Base-by-base conservation (phyloP, 202 grass and related monocot species). In the Bolboschoenoplectus hybrid region DNA sequence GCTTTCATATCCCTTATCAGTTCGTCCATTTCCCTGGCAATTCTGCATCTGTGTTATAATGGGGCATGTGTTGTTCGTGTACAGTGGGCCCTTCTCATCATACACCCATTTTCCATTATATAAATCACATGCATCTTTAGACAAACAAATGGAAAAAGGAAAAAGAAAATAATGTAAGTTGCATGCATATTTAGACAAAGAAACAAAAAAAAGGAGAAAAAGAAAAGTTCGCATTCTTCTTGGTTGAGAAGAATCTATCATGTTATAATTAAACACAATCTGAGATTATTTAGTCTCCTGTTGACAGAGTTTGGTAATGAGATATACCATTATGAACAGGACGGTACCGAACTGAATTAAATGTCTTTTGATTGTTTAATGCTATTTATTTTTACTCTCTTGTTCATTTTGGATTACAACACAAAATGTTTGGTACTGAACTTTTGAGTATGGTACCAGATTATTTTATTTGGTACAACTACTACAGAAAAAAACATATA, bases 21-120 rank as follows among this genome's bases (percentile, higher is more conserved):
- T 91, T 16, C 97, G 90, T 5, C 97, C 97, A 53, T 98, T 98
- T 88, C 93, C 97, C 61, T 92, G 93, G 69, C 97, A 98, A 75
- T 98, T 94, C 36, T 98, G 97, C 92, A 91, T 98, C 51, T 92
- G 97, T 16, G 97, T 98, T 66, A 96, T 98, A 9, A 99, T 50
- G 12, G 97, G 93, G 83, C 97, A 99, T 64, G 91, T 91, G 79
- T 91, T 92, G 93, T 96, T 99, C 70, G 93, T 96, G 83, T 99
- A 99, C 26, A 96, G 79, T 44, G 92, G 86, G 26, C 91, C 91
- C 36, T 60, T 70, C 73, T 92, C 84, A 87, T 99, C 89, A 53
- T 89, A 89, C 84, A 94, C 87, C 97, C 97, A 99, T 41, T 87
- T 64, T 34, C 97, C 97, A 63, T 34, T 87, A 63, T 99, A 96